Percentiles rank a stretch among this genome's conserved stretches.
These are phyloP conservation scores for Amesomyces nigricolor DNA, from an alignment of 2,329 filamentous ascomycete species.

Conservation along the genomic window DNA sequence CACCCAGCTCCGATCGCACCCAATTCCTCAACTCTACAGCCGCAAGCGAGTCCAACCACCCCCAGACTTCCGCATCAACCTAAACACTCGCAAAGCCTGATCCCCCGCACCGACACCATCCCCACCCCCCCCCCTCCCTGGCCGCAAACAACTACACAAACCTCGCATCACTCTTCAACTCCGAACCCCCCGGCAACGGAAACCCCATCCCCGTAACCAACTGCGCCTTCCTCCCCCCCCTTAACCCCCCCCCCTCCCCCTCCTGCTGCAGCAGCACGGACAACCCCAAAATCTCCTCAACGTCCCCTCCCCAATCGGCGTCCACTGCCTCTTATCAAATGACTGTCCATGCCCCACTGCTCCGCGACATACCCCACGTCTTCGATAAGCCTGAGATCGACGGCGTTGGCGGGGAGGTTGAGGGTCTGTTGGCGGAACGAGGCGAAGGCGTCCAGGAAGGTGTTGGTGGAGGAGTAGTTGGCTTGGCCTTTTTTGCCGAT, in stretches of 20 bases:
- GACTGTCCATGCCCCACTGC: slow-evolving; percentile 1
- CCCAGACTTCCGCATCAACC: slow-evolving; percentile 2
- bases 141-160: slow-evolving; percentile 15
- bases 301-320: slow-evolving; percentile 28
- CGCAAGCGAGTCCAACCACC: slow-evolving; percentile 29
- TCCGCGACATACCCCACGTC: slow-evolving; percentile 31
- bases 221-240: slow-evolving; percentile 24
- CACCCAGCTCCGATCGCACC: slow-evolving; percentile 27
- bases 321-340: slow-evolving; percentile 21
- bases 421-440: slow-evolving; percentile 29
- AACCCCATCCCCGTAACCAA: slow-evolving; percentile 24
- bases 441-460: slow-evolving; percentile 38
- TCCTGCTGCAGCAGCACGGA: slow-evolving; percentile 31
- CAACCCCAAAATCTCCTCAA: slow-evolving; percentile 28
- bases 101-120: background rate
- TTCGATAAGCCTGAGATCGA: slow-evolving; percentile 37
- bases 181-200: slow-evolving; percentile 10
- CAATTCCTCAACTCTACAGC: slow-evolving; percentile 31
- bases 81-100: slow-evolving; percentile 1
- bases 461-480: slow-evolving; percentile 39
- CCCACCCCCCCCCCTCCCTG: background rate
- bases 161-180: slow-evolving; percentile 8
- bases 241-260: slow-evolving; percentile 4
- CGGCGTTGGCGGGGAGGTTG: slow-evolving; percentile 32
- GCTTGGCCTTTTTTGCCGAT: slow-evolving; percentile 36